These are phyloP conservation scores for Alternaria panax DNA, from an alignment of 2,329 filamentous ascomycete species.

Conservation along the genomic window DNA sequence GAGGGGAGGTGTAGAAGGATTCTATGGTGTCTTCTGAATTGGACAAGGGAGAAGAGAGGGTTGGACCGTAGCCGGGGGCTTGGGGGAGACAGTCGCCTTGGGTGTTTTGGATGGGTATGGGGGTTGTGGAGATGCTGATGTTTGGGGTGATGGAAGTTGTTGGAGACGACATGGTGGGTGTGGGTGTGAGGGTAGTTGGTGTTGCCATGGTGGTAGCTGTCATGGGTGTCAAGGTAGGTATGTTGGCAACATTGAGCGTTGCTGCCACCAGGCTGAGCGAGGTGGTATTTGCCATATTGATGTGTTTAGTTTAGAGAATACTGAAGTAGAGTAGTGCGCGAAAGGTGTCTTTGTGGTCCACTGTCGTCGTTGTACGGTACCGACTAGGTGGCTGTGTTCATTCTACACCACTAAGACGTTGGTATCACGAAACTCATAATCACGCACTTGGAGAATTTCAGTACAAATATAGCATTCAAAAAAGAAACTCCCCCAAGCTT, in stretches of 20 bases:
- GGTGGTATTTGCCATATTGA: neutral
- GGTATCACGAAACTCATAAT: neutral
- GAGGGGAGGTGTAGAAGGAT: neutral
- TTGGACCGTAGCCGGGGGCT: neutral
- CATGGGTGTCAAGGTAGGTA: neutral
- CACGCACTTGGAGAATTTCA: neutral
- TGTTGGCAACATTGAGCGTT: neutral
- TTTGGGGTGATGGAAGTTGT: neutral
- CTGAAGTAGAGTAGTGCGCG: neutral
- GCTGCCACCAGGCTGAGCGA: neutral
- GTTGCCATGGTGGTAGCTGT: neutral
- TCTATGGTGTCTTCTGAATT: neutral
- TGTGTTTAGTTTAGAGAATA: neutral
- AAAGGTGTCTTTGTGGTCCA: neutral
- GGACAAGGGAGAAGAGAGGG: no score
- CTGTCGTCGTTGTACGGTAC: neutral
- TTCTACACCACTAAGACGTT: neutral
- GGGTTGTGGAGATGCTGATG: neutral
- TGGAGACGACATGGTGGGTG: neutral
- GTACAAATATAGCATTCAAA: no score
- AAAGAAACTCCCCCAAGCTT: no score
- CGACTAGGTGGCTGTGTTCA: neutral
- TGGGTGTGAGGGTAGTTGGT: neutral
- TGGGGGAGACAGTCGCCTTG: conserved; percentile 1
- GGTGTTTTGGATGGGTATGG: neutral